phyloP scores from a whole-genome alignment of 2,329 filamentous ascomycete genomes.

The Penicillium frequentans region DNA sequence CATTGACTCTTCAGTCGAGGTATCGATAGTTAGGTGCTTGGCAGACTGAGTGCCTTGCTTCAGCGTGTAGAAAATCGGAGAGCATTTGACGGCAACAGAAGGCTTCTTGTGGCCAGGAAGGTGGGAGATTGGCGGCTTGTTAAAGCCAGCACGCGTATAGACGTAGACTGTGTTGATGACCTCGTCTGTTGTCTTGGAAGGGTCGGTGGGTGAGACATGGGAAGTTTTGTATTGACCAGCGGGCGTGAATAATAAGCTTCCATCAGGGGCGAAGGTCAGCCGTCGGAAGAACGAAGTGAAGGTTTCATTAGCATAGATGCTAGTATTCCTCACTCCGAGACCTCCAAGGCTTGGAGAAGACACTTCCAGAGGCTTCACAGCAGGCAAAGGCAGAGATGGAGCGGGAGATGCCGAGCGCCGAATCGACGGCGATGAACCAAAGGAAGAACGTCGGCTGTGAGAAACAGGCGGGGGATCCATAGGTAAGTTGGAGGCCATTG shows the following conservation, averaged over 20 bases:
- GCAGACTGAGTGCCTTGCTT: constrained; percentile 68
- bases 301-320: constrained; percentile 93
- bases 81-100: constrained; percentile 92
- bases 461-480: constrained; percentile 96
- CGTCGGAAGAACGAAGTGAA: constrained; percentile 95
- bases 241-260: constrained; percentile 88
- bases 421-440: constrained; percentile 73
- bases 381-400: constrained; percentile 88
- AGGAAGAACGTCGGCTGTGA: constrained; percentile 91
- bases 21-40: constrained; percentile 92
- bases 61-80: constrained; percentile 81
- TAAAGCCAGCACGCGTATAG: constrained; percentile 92
- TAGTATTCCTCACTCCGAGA: constrained; percentile 75
- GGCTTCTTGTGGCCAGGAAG: constrained; percentile 97
- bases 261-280: constrained; percentile 91
- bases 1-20: constrained; percentile 79
- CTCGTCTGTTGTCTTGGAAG: constrained; percentile 74
- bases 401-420: constrained; percentile 89
- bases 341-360: constrained; percentile 71
- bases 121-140: constrained; percentile 93
- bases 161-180: constrained; percentile 98
- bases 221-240: constrained; percentile 92
- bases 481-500: constrained; percentile 80
- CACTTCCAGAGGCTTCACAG: constrained; percentile 89
- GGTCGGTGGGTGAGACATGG: constrained; percentile 64